Evolutionary conservation across 768 basidiomycete genomes (phyloP), one percentile per base, ranked within the genome.

Genomic region (Porphyrellus cyaneotinctus): DNA sequence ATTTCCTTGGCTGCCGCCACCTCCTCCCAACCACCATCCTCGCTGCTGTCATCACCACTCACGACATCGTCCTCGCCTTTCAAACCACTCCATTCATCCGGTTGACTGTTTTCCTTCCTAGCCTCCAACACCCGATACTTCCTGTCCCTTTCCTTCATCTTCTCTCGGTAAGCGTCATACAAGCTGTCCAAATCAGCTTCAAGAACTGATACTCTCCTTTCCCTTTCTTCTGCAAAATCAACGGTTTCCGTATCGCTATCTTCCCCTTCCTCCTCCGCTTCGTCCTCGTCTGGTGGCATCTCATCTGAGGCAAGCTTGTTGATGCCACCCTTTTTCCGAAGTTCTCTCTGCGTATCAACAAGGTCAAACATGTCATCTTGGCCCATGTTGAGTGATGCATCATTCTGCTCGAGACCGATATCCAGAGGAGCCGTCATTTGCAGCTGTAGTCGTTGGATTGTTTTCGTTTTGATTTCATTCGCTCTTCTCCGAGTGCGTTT

Each of bases 371-470:
- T 75, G 60, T 98, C 94, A 23, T 85, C 88, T 61, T 88, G 86
- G 7, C 89, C 90, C 22, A 80, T 65, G n/a, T 73, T 76, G 17
- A 95, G 76, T 17, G 87, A 77, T 3, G 82, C 73, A 58, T 95
- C 93, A 47, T 80, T 76, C 61, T 88, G 88, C 62, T 93, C 91
- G 53, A 94, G 70, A 66, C 94, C 95, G 58, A 98, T 94, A 61
- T 97, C 97, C 59, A 95, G 74, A n/a, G 97, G 97, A 18, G 93
- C 92, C 13, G 89, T 91, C 97, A 99, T 99, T 65, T 91, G 87
- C 42, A 98, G 78, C 67, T 98, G 97, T 83, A 98, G 88, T 47
- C 95, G 87, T 64, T 92, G 91, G 36, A 98, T 85, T 1, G 92
- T 90, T 58, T 87, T 83, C 26, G 81, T 77, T 71, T 89, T 91